Conservation (phyloP, 192 early-diverging fungal genomes). For the Linderina pennispora region DNA sequence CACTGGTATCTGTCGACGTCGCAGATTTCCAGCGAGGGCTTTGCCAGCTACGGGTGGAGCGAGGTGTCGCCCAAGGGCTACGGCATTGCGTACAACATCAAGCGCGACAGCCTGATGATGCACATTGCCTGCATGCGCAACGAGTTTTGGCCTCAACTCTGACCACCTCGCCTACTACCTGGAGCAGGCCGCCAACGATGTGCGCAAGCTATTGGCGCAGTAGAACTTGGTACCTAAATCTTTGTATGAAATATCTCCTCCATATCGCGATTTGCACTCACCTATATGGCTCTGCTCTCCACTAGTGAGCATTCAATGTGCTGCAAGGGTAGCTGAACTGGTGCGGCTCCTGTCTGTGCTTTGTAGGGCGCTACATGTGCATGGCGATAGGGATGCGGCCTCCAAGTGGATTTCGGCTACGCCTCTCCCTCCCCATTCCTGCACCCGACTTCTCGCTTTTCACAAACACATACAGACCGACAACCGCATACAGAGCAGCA, state of each 20-base stretch:
- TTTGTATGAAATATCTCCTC: slow-evolving; percentile 1
- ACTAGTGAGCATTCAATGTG: no score
- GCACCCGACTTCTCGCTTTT: no score
- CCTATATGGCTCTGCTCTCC: no score
- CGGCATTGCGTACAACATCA: slow-evolving; percentile 94
- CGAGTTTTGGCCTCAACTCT: slow-evolving; percentile 44
- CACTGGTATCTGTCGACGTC: slow-evolving; percentile 96
- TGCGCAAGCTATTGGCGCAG: slow-evolving; percentile 48
- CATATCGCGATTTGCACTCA: neutral
- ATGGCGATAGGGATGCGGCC: no score
- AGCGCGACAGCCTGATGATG: slow-evolving; percentile 75
- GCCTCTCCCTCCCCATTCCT: neutral
- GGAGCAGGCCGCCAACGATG: slow-evolving; percentile 78
- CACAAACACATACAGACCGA: no score
- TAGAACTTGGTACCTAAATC: neutral
- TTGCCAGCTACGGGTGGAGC: slow-evolving; percentile 91
- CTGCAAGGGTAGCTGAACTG: no score
- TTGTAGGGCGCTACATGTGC: no score
- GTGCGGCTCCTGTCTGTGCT: no score
- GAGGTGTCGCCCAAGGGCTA: slow-evolving; percentile 85
- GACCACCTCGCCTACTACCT: slow-evolving; percentile 67
- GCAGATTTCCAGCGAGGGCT: slow-evolving; percentile 87
- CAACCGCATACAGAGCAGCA: no score
- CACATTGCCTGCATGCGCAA: slow-evolving; percentile 74
- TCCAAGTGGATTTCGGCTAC: no score